phyloP scores from a whole-genome alignment of 179 eudicot genomes.

The Amaranthus tricolor region DNA sequence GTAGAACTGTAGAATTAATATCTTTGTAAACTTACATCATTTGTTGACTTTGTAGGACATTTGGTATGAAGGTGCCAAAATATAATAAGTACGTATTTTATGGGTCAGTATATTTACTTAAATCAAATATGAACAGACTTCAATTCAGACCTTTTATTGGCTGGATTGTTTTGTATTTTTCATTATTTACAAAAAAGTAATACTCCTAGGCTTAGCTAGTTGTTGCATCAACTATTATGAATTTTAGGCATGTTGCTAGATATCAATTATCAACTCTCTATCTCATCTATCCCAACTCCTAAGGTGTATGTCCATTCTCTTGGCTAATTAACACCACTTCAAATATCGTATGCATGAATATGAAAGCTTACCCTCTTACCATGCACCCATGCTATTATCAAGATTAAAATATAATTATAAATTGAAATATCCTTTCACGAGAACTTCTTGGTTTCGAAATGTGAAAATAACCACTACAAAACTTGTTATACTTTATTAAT shows the following conservation, averaged over 20 bases:
- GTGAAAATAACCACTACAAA: no score
- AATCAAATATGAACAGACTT: not conserved
- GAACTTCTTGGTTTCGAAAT: no score
- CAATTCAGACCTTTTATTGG: conserved; percentile 12
- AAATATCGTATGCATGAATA: no score
- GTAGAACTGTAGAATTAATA: not conserved
- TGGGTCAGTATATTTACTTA: not conserved
- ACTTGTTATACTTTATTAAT: no score
- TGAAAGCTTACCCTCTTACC: no score
- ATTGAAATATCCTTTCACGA: no score
- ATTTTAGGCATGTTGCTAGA: conserved; percentile 4
- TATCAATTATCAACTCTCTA: no score
- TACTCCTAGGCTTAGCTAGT: not conserved
- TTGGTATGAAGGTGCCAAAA: conserved; percentile 16
- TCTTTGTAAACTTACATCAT: not conserved
- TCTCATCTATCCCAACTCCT: no score
- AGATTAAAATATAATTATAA: no score
- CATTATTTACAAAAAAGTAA: not conserved
- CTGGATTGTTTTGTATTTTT: conserved; percentile 15
- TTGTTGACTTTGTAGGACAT: conserved; percentile 17
- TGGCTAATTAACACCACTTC: no score
- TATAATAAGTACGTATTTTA: conserved; percentile 19
- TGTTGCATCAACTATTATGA: conserved; percentile 8
- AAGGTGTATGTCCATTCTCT: no score
- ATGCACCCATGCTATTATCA: no score